These are phyloP conservation scores for Bruguiera hainesii DNA, from an alignment of 441 rosid species.

Conservation along the genomic window DNA sequence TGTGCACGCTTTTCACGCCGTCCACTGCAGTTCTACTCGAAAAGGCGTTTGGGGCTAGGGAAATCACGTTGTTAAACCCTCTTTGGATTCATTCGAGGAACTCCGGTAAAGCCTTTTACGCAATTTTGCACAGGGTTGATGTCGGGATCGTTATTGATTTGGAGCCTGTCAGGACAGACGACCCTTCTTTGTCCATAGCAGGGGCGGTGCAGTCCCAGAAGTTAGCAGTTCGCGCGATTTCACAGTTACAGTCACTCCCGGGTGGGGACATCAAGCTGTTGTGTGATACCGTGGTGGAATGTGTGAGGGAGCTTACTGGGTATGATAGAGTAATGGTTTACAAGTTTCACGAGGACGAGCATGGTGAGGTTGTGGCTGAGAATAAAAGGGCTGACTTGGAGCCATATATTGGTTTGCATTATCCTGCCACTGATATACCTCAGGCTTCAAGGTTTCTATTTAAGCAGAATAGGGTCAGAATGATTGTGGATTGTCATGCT, in stretches of 20 bases:
- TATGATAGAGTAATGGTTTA: slow-evolving; percentile 96
- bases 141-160: slow-evolving; percentile 94
- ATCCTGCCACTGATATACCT: slow-evolving; percentile 95
- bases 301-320: slow-evolving; percentile 79
- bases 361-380: slow-evolving; percentile 94
- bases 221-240: slow-evolving; percentile 84
- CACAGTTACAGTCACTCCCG: slow-evolving; percentile 79
- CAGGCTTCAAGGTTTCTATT: slow-evolving; percentile 94
- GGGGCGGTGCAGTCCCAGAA: slow-evolving; percentile 99
- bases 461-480: slow-evolving; percentile 89
- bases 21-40: slow-evolving; percentile 61
- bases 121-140: slow-evolving; percentile 85
- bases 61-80: slow-evolving; percentile 77
- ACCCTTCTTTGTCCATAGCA: slow-evolving; percentile 89
- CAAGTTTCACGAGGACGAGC: slow-evolving; percentile 95
- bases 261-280: slow-evolving; percentile 84
- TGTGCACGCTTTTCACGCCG: slow-evolving; percentile 58
- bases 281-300: slow-evolving; percentile 85
- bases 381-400: slow-evolving; percentile 71
- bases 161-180: slow-evolving; percentile 94
- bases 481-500: slow-evolving; percentile 88
- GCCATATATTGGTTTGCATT: slow-evolving; percentile 87
- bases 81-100: slow-evolving; percentile 80
- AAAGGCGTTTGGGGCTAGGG: slow-evolving; percentile 80
- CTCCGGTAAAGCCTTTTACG: slow-evolving; percentile 84